Conservation (phyloP, 768 basidiomycete genomes). For the Lactarius deliciosus region DNA sequence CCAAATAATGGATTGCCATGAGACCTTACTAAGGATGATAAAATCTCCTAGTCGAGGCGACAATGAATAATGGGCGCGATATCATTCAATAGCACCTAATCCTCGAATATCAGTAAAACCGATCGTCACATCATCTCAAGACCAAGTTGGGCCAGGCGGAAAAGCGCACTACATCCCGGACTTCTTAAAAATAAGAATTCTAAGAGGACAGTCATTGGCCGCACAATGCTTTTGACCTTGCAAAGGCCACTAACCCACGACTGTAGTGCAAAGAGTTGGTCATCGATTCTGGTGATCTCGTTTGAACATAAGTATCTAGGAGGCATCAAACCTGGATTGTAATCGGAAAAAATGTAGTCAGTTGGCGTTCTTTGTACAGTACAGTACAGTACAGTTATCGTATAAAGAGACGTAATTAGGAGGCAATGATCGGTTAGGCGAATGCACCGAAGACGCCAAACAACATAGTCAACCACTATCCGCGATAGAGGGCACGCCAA, state of each 20-base stretch:
- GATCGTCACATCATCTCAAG: neutral
- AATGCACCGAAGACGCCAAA: conserved; percentile 56
- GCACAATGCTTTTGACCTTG: neutral
- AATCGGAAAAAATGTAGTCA: no score
- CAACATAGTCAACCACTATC: conserved; percentile 81
- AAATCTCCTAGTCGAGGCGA: no score
- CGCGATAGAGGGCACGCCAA: conserved; percentile 45
- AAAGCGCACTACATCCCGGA: neutral
- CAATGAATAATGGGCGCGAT: no score
- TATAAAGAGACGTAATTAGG: neutral
- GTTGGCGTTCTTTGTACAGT: neutral
- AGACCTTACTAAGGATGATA: no score
- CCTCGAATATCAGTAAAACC: no score
- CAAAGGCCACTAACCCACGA: neutral
- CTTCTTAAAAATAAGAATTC: neutral
- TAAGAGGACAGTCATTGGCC: neutral
- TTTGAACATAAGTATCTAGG: no score
- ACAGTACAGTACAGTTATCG: neutral
- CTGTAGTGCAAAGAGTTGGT: neutral
- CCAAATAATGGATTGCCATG: no score
- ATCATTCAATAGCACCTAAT: no score
- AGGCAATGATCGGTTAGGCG: conserved; percentile 30
- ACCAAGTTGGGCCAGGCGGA: neutral
- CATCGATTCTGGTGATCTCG: neutral
- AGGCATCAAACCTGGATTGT: no score